Evolutionary conservation across 441 rosid species (phyloP).

Genomic region (Corymbia calophylla): DNA sequence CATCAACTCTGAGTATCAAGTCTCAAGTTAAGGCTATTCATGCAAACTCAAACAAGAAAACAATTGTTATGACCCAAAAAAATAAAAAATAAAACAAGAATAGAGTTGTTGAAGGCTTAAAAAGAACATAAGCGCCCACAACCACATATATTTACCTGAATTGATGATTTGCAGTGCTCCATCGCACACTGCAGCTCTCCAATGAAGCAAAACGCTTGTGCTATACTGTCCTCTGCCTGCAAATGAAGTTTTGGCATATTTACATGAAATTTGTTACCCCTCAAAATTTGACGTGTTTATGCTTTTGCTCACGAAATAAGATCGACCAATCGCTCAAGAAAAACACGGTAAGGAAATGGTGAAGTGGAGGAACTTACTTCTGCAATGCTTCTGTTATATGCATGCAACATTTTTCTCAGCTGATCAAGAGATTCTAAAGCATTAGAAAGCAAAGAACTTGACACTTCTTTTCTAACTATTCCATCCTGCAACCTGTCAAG

Average conservation of each 20-base stretch:
- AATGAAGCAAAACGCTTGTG: constrained; percentile 53
- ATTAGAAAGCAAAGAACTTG: constrained; percentile 27
- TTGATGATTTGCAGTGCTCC: constrained; percentile 64
- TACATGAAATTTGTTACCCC: neutral
- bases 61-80: neutral
- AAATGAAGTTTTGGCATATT: neutral
- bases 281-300: neutral
- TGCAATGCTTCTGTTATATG: constrained; percentile 66
- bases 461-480: constrained; percentile 23
- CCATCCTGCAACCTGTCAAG: constrained; percentile 50
- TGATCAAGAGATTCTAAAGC: constrained; percentile 44
- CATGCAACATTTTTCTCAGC: constrained; percentile 56
- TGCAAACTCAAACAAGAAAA: neutral
- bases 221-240: constrained; percentile 70
- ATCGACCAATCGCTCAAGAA: neutral
- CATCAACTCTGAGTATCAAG: neutral
- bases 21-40: neutral
- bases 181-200: constrained; percentile 52
- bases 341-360: neutral
- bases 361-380: constrained; percentile 44
- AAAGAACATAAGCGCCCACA: neutral
- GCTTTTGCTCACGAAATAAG: neutral
- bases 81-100: neutral
- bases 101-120: neutral
- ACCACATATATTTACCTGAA: constrained; percentile 32